Evolutionary conservation across 352 stramenopile species (phyloP).

Genomic region (Globisporangium polare): DNA sequence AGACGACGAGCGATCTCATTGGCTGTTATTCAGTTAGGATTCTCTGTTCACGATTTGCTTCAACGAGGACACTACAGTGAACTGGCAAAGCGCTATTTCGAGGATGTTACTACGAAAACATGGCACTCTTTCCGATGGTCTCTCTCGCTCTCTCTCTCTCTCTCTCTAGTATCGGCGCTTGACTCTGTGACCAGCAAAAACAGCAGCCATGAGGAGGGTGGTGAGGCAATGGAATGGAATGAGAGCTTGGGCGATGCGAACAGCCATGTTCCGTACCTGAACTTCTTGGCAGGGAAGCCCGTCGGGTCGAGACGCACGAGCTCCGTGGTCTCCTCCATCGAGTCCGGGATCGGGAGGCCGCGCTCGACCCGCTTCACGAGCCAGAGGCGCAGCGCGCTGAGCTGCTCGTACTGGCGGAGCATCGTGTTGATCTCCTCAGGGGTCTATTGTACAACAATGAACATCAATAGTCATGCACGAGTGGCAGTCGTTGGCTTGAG

Average conservation of each 20-base stretch:
- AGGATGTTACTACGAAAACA: not conserved
- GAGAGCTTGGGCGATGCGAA: not conserved
- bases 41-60: not conserved
- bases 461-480: not conserved
- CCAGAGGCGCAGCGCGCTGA: conserved; percentile 71
- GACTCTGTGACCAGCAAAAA: conserved; percentile 30
- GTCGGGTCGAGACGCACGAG: conserved; percentile 79
- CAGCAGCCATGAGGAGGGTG: not conserved
- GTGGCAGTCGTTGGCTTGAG: not conserved
- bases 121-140: not conserved
- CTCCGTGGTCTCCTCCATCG: conserved; percentile 74
- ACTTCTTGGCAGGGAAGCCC: conserved; percentile 82
- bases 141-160: not conserved
- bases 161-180: conserved; percentile 61
- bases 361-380: conserved; percentile 80
- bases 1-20: not conserved
- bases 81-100: not conserved
- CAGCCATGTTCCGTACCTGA: conserved; percentile 39
- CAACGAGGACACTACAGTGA: conserved; percentile 6
- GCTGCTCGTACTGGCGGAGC: conserved; percentile 81
- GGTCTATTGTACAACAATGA: conserved; percentile 26
- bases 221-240: not conserved
- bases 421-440: conserved; percentile 86
- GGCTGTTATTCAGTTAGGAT: not conserved
- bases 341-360: conserved; percentile 64